Percentiles rank a stretch among this genome's conserved stretches.
Evolutionary conservation across 1,284 basidiomycete genomes (phyloP).

Genomic region (Kalmanozyma brasiliensis): DNA sequence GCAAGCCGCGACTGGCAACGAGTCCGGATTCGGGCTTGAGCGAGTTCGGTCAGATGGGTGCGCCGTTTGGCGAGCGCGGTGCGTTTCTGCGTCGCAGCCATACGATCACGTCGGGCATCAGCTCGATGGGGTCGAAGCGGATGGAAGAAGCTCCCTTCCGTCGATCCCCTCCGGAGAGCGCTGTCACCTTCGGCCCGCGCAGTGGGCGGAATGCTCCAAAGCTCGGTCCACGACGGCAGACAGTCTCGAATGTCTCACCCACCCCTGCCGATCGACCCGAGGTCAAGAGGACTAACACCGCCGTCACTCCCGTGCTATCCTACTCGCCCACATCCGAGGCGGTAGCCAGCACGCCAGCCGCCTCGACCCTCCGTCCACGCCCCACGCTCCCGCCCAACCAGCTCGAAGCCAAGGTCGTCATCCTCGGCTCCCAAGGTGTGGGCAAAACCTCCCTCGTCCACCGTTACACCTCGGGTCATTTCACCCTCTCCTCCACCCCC

Average conservation of each 20-base stretch:
- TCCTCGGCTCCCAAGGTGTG: slow-evolving; percentile 95
- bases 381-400: slow-evolving; percentile 42
- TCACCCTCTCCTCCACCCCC: slow-evolving; percentile 47
- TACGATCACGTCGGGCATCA: slow-evolving; percentile 28
- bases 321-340: slow-evolving; percentile 17
- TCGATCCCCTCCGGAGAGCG: slow-evolving; percentile 16
- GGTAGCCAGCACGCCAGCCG: slow-evolving; percentile 8
- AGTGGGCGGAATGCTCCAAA: slow-evolving; percentile 30
- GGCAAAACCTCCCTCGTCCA: slow-evolving; percentile 94
- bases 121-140: slow-evolving; percentile 7
- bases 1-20: slow-evolving; percentile 13
- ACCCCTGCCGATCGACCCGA: slow-evolving; percentile 10
- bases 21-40: slow-evolving; percentile 32
- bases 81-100: slow-evolving; percentile 42
- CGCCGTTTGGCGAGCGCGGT: slow-evolving; percentile 28
- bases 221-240: slow-evolving; percentile 32
- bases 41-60: slow-evolving; percentile 49
- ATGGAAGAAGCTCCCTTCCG: slow-evolving; percentile 4
- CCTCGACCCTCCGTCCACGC: slow-evolving; percentile 13
- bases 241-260: slow-evolving; percentile 40
- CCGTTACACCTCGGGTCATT: slow-evolving; percentile 84
- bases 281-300: background rate
- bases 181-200: slow-evolving; percentile 32
- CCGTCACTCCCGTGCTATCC: slow-evolving; percentile 18
- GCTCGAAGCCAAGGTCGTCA: slow-evolving; percentile 93